phyloP scores from a whole-genome alignment of 2,329 filamentous ascomycete genomes.

The Rachicladosporium sp. region DNA sequence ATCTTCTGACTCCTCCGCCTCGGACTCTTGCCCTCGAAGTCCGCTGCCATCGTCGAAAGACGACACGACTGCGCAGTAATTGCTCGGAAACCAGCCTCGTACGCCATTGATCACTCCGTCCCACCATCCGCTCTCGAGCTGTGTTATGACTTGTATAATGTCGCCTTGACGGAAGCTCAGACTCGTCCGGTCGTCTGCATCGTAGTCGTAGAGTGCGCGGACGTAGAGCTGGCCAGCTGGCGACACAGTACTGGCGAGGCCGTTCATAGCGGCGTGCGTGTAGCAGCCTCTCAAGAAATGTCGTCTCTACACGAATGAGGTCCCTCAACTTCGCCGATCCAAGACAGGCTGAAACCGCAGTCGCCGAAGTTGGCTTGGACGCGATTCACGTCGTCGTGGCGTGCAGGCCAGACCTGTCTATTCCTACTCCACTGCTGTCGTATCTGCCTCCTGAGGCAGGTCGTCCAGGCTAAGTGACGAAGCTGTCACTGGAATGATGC shows the following conservation, averaged over 20 bases:
- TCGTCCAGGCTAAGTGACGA: too few species aligned
- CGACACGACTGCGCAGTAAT: slow-evolving; percentile 85
- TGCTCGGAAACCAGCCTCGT: slow-evolving; percentile 97
- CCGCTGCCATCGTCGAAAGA: slow-evolving; percentile 59
- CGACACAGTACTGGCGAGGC: slow-evolving; percentile 36
- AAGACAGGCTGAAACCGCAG: too few species aligned
- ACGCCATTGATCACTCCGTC: slow-evolving; percentile 95
- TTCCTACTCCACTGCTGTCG: too few species aligned
- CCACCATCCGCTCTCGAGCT: slow-evolving; percentile 98
- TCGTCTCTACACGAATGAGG: too few species aligned
- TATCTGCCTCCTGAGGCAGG: too few species aligned
- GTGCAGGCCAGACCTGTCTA: too few species aligned
- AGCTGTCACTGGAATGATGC: too few species aligned
- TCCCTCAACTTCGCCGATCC: too few species aligned
- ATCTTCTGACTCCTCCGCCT: slow-evolving; percentile 49
- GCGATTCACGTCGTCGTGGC: too few species aligned
- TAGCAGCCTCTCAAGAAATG: too few species aligned
- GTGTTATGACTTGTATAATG: slow-evolving; percentile 95
- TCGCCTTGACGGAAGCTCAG: slow-evolving; percentile 94
- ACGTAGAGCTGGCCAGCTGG: slow-evolving; percentile 63
- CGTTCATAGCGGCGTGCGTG: slow-evolving; percentile 32
- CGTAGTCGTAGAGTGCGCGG: slow-evolving; percentile 92
- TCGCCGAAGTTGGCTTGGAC: too few species aligned
- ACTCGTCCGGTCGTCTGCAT: slow-evolving; percentile 92
- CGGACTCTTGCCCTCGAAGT: slow-evolving; percentile 30